These are phyloP conservation scores for Boletus huronensis DNA, from an alignment of 768 basidiomycete species.

Conservation along the genomic window DNA sequence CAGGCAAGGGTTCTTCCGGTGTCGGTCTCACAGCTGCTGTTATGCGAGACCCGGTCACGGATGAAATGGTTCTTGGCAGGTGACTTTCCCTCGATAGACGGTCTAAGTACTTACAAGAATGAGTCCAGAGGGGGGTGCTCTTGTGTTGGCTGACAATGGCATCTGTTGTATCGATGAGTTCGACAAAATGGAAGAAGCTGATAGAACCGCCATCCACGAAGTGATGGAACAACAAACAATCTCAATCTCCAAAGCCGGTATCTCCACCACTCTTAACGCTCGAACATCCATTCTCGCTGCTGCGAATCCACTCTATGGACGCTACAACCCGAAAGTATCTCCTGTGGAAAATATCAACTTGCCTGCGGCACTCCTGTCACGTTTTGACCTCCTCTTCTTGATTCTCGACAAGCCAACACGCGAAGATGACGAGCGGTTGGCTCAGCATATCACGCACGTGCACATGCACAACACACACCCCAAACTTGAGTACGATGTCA, in stretches of 20 bases:
- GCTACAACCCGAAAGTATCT: slow-evolving; percentile 96
- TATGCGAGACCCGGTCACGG: slow-evolving; percentile 98
- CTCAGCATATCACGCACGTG: slow-evolving; percentile 95
- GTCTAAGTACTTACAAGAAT: slow-evolving; percentile 8
- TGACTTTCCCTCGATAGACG: slow-evolving; percentile 6
- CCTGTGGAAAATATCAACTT: slow-evolving; percentile 99
- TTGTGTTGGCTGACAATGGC: slow-evolving; percentile 97
- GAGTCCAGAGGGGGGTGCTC: slow-evolving; percentile 90
- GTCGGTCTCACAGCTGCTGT: slow-evolving; percentile 99
- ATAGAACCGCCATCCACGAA: slow-evolving; percentile 98
- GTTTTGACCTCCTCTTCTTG: slow-evolving; percentile 95
- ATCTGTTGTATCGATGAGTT: slow-evolving; percentile 99
- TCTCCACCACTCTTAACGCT: slow-evolving; percentile 96
- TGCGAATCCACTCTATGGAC: slow-evolving; percentile 95
- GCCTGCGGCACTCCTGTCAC: slow-evolving; percentile 91
- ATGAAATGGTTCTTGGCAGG: slow-evolving; percentile 98
- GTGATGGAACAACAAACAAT: slow-evolving; percentile 99
- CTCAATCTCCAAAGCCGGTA: slow-evolving; percentile 98
- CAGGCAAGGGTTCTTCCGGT: slow-evolving; percentile 96
- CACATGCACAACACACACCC: slow-evolving; percentile 96
- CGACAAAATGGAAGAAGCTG: slow-evolving; percentile 99
- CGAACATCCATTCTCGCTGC: slow-evolving; percentile 97
- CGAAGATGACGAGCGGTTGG: slow-evolving; percentile 94
- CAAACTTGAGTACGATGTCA: slow-evolving; percentile 74
- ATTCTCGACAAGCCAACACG: slow-evolving; percentile 94